Base-by-base conservation (phyloP, 2,329 filamentous ascomycete genomes). In the Talaromyces albobiverticillius region DNA sequence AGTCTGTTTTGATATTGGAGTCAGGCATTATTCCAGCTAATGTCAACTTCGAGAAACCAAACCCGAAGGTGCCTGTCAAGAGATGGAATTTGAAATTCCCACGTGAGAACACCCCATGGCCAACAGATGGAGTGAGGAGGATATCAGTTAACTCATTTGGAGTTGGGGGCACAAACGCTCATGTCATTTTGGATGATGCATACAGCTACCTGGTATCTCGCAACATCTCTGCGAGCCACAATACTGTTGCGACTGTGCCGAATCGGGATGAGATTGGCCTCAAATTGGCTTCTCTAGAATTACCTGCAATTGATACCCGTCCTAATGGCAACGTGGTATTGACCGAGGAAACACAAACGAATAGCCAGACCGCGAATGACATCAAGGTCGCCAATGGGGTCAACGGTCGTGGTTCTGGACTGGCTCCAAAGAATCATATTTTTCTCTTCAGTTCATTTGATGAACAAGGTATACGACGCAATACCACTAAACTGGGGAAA, bases 11-110 rank as follows among this genome's bases (percentile, higher is more conserved):
- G 56, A 70, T 74, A 61, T 57, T 79, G 2, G 75, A 78, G 57
- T 71, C 72, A 41, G 71, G 71, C 0, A 67, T 75, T 11, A 70
- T 78, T n/a, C 66, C 72, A 10, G 74, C 76, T 2, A 77, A 75
- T 56, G 63, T 62, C 36, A 70, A 75, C 41, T 78, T 76, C 43
- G 61, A 69, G 20, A 70, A 61, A 14, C 60, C 64, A 1, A 79
- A 78, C 40, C 59, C 67, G 0, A 64, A 63, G 7, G 70, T 75
- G 26, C 64, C 63, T 4, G 55, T 69, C 1, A 61, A 68, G 3
- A 62, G 70, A 13, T 74, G 70, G 70, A 70, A 67, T 3, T 49
- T 75, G 5, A 68, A 69, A 57, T 71, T 72, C 18, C 62, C 62
- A 2, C 57, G 55, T 0, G 50, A 60, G 13, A 59, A 56, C n/a